phyloP scores from a whole-genome alignment of 1,284 basidiomycete species.

The Marasmius sp. region DNA sequence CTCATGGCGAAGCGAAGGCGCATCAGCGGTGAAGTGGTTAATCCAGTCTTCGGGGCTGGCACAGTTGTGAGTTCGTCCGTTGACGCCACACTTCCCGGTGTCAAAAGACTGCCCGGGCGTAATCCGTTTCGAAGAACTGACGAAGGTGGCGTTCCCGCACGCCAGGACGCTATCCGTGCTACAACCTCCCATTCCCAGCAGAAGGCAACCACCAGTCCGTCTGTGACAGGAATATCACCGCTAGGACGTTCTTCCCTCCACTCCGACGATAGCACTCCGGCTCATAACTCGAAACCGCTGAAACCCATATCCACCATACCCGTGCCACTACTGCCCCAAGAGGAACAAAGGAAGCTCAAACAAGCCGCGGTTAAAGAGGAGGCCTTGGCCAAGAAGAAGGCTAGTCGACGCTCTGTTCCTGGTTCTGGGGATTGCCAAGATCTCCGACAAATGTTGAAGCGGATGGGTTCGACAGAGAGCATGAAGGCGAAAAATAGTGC shows the following conservation, averaged over 20 bases:
- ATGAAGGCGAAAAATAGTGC: neutral
- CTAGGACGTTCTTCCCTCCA: neutral
- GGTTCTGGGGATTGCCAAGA: neutral
- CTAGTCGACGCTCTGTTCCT: neutral
- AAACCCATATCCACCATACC: slow-evolving; percentile 37
- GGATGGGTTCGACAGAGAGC: neutral
- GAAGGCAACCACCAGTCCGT: too few relatives aligned
- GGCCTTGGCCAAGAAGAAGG: neutral
- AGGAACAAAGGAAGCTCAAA: slow-evolving; percentile 15
- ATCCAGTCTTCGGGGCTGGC: neutral
- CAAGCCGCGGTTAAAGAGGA: slow-evolving; percentile 2
- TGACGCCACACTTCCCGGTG: neutral
- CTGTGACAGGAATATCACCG: too few relatives aligned
- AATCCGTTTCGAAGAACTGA: neutral
- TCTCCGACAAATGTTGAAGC: slow-evolving; percentile 1
- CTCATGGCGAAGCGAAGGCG: slow-evolving; percentile 1
- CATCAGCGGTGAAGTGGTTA: neutral
- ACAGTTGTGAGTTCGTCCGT: neutral
- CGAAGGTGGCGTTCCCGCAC: neutral
- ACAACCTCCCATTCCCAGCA: neutral
- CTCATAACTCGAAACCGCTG: slow-evolving; percentile 23
- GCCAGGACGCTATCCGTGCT: neutral
- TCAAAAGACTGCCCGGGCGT: neutral
- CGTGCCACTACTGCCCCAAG: slow-evolving; percentile 29
- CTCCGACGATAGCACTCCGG: neutral